Conservation (phyloP, 2,329 filamentous ascomycete genomes). For the Fusarium nurragi region DNA sequence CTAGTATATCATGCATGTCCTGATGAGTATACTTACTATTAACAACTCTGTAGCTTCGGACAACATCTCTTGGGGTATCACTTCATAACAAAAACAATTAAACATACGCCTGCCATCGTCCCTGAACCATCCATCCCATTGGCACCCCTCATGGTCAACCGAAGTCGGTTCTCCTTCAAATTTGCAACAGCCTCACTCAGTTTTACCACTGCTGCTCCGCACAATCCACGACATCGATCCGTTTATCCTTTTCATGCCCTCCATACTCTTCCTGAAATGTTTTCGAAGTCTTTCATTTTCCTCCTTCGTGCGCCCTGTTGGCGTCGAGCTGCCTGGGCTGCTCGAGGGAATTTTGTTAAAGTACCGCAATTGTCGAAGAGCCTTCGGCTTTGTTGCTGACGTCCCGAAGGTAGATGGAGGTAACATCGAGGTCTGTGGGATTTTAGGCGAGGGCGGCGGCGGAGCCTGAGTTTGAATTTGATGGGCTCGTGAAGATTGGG, state of each 20-base stretch:
- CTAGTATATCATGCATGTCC: not conserved
- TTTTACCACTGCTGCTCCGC: slow-evolving; percentile 26
- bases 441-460: slow-evolving; percentile 29
- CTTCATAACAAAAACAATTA: slow-evolving; percentile 2
- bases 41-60: not conserved
- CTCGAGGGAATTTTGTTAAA: slow-evolving; percentile 32
- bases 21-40: not conserved
- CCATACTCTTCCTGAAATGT: slow-evolving; percentile 41
- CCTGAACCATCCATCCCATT: not conserved
- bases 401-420: slow-evolving; percentile 30
- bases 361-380: slow-evolving; percentile 39
- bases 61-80: slow-evolving; percentile 22
- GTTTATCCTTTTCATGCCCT: slow-evolving; percentile 10
- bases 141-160: not conserved
- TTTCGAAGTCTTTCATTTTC: slow-evolving; percentile 42
- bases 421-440: slow-evolving; percentile 25
- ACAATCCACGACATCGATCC: slow-evolving; percentile 2
- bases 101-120: slow-evolving; percentile 1
- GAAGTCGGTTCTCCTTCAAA: not conserved
- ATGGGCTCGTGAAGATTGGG: slow-evolving; percentile 14
- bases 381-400: slow-evolving; percentile 18
- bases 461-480: slow-evolving; percentile 22
- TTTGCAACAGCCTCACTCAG: not conserved
- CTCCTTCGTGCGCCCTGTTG: slow-evolving; percentile 30
- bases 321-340: slow-evolving; percentile 16